Percentiles rank a stretch among this genome's conserved stretches.
Evolutionary conservation across 2,329 filamentous ascomycete genomes (phyloP).

Genomic region (Paecilomyces fulvus): DNA sequence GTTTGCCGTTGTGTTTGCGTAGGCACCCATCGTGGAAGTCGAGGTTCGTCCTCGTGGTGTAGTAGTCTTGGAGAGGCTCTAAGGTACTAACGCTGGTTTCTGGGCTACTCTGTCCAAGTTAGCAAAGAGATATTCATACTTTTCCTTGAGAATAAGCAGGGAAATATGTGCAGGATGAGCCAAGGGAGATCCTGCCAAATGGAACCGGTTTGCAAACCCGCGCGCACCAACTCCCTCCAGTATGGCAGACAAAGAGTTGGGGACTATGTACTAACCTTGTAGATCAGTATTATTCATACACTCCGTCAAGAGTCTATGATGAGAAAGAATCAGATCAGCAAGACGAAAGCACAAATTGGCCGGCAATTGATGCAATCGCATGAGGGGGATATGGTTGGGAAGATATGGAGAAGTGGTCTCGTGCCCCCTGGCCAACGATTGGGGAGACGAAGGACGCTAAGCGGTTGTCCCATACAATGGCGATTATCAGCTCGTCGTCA

Average conservation of each 20-base stretch:
- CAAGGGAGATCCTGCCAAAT: not conserved
- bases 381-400: slow-evolving; percentile 4
- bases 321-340: not conserved
- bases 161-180: not conserved
- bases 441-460: slow-evolving; percentile 9
- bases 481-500: not conserved
- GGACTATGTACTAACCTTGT: not conserved
- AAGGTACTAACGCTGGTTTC: not conserved
- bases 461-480: not conserved
- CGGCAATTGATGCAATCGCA: slow-evolving; percentile 8
- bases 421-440: slow-evolving; percentile 23
- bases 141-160: not conserved
- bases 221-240: not conserved
- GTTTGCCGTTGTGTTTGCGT: slow-evolving; percentile 5
- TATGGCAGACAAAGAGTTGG: not conserved
- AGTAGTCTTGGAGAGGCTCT: not conserved
- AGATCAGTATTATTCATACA: not conserved
- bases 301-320: not conserved
- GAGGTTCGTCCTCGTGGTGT: not conserved
- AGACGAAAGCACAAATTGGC: slow-evolving; percentile 6
- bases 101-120: not conserved
- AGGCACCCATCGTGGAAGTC: not conserved
- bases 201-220: not conserved
- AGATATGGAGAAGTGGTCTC: slow-evolving; percentile 21
- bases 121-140: not conserved